phyloP scores from a whole-genome alignment of 257 asterid genomes.

The Dorcoceras hygrometricum region DNA sequence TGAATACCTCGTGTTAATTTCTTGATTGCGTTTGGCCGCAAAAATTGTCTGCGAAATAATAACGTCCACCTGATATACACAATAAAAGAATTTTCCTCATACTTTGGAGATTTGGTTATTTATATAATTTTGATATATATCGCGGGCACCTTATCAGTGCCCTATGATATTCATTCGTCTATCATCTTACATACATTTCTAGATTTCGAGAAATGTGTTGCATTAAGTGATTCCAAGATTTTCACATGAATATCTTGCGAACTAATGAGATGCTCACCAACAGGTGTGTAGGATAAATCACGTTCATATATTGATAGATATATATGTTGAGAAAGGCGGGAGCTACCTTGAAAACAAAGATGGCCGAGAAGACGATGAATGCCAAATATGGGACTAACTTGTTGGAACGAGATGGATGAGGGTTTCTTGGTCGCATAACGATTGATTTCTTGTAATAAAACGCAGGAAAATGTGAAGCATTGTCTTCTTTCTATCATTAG shows the following conservation, averaged over 20 bases:
- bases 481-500: constrained; percentile 5
- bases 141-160: too few relatives aligned
- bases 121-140: too few relatives aligned
- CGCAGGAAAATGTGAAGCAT: constrained; percentile 14
- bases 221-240: too few relatives aligned
- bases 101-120: too few relatives aligned
- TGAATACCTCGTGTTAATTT: constrained; percentile 30
- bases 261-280: too few relatives aligned
- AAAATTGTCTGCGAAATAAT: constrained; percentile 52
- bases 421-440: constrained; percentile 25
- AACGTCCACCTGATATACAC: constrained; percentile 53
- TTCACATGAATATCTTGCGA: too few relatives aligned
- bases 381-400: constrained; percentile 61
- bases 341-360: constrained; percentile 82
- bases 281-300: too few relatives aligned
- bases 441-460: constrained; percentile 21
- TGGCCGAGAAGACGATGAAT: constrained; percentile 59
- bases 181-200: too few relatives aligned
- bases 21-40: constrained; percentile 37
- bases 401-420: constrained; percentile 45
- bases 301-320: too few relatives aligned
- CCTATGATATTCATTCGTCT: too few relatives aligned
- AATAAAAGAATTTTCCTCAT: neutral
- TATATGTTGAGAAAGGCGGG: neutral
- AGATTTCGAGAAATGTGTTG: too few relatives aligned